Conservation (phyloP, 2,329 filamentous ascomycete species). For the Cryphonectria nitschkei region DNA sequence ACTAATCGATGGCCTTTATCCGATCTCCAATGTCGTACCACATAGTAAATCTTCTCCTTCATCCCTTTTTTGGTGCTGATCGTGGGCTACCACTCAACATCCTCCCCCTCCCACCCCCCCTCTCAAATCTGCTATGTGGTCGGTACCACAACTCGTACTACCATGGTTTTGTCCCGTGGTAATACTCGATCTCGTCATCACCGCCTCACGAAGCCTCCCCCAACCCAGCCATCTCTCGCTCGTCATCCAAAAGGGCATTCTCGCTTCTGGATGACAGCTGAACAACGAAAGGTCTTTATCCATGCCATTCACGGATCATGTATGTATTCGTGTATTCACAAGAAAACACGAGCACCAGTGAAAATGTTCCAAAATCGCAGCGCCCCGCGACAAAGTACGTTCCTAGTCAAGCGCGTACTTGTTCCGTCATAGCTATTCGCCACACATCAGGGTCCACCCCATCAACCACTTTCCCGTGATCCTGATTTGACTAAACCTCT, state of each 20-base stretch:
- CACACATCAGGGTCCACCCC: constrained; percentile 1
- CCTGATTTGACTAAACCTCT: neutral
- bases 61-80: neutral
- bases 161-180: neutral
- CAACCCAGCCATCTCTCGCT: too few species aligned
- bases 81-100: neutral
- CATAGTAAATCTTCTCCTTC: neutral
- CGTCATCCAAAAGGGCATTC: too few species aligned
- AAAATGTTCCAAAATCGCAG: neutral
- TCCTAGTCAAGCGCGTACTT: neutral
- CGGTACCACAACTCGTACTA: neutral
- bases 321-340: neutral
- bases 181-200: neutral
- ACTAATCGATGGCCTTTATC: neutral
- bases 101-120: too few species aligned
- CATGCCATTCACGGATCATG: too few species aligned
- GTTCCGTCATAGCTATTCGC: neutral
- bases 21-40: neutral
- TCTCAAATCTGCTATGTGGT: neutral
- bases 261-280: too few species aligned
- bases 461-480: neutral
- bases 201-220: neutral
- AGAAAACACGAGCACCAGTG: neutral
- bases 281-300: too few species aligned
- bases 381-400: neutral